These are phyloP conservation scores for Adansonia rubrostipa DNA, from an alignment of 441 rosid genomes.

Conservation along the genomic window DNA sequence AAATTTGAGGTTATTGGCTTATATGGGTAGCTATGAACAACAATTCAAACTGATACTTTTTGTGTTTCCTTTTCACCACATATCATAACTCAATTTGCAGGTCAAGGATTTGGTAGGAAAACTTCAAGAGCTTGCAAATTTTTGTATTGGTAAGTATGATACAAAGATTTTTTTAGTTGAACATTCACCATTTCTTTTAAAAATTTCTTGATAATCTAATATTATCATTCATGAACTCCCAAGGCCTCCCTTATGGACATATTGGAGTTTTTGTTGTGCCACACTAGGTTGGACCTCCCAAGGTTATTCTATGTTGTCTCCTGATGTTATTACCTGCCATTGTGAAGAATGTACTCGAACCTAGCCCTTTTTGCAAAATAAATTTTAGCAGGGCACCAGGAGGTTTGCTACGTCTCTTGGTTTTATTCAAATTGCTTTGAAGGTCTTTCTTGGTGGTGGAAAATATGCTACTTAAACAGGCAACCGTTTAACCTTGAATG, in stretches of 20 bases:
- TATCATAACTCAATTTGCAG: conserved; percentile 50
- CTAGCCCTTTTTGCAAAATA: neutral
- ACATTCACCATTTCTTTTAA: neutral
- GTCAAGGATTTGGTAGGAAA: conserved; percentile 62
- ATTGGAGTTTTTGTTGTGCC: neutral
- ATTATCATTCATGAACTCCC: conserved; percentile 13
- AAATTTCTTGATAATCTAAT: neutral
- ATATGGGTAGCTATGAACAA: neutral
- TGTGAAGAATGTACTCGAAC: neutral
- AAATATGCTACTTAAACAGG: neutral
- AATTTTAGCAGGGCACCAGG: neutral
- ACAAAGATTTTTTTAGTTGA: neutral
- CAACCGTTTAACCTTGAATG: neutral
- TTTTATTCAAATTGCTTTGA: neutral
- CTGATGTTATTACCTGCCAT: conserved; percentile 1
- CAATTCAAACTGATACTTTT: conserved; percentile 4
- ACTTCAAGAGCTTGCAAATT: conserved; percentile 62
- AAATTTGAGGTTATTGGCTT: conserved; percentile 10
- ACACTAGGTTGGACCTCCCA: neutral
- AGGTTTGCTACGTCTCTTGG: neutral
- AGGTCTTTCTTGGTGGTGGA: neutral
- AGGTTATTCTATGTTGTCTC: neutral
- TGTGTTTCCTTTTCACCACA: neutral
- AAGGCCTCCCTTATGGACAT: neutral
- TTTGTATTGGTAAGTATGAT: conserved; percentile 68